Conservation (phyloP, 768 basidiomycete genomes). For the Boletus coccyginus region DNA sequence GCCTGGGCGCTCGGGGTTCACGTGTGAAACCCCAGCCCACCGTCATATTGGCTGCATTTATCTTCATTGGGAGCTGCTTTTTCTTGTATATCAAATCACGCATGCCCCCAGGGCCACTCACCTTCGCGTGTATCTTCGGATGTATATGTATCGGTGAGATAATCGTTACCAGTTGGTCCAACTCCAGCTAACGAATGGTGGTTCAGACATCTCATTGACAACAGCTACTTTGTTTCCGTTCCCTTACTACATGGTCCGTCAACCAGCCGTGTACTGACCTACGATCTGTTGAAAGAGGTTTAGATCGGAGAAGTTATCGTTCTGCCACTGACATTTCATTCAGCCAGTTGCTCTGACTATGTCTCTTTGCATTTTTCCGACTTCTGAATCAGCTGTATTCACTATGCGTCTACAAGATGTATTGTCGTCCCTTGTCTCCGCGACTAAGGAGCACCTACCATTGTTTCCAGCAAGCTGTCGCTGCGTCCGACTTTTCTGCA, state of each 20-base stretch:
- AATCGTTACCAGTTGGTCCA: not conserved
- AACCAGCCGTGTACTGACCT: not conserved
- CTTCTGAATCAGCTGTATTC: conserved; percentile 59
- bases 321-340: conserved; percentile 59
- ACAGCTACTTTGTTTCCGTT: conserved; percentile 62
- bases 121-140: conserved; percentile 52
- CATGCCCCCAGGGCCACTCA: conserved; percentile 61
- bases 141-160: conserved; percentile 57
- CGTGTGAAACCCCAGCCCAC: conserved; percentile 41
- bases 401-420: conserved; percentile 47
- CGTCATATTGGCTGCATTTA: conserved; percentile 56
- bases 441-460: conserved; percentile 46
- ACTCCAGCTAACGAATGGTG: not conserved
- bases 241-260: conserved; percentile 52
- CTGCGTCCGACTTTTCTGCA: conserved; percentile 34
- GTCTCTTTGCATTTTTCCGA: conserved; percentile 60
- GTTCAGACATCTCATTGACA: conserved; percentile 54
- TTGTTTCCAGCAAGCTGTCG: conserved; percentile 41
- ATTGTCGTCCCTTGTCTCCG: conserved; percentile 45
- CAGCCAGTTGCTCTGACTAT: conserved; percentile 50
- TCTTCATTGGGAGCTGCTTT: conserved; percentile 57
- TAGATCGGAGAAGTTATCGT: conserved; percentile 51
- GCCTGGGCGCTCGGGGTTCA: not conserved
- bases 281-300: not conserved
- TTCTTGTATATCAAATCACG: conserved; percentile 60